Percentiles rank a stretch among this genome's conserved stretches.
These are phyloP conservation scores for Backusella circina DNA, from an alignment of 192 early-diverging fungal genomes.

Conservation along the genomic window DNA sequence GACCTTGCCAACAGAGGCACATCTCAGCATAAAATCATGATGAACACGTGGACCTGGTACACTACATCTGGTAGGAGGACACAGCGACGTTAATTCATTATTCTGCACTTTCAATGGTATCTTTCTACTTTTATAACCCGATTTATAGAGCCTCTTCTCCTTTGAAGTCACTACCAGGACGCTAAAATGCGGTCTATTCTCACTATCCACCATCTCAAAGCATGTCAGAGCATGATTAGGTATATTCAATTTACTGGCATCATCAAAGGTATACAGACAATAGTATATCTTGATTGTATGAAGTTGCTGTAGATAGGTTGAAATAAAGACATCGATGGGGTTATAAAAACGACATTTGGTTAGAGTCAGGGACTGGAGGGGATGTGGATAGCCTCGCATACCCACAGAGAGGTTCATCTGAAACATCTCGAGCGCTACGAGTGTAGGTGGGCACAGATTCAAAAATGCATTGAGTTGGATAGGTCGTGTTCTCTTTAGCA, in stretches of 20 bases:
- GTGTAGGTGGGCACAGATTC: neutral
- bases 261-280: neutral
- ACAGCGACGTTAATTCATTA: neutral
- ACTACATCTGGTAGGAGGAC: neutral
- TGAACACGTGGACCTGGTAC: neutral
- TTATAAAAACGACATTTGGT: neutral
- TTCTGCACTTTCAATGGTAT: neutral
- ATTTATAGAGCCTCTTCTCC: neutral
- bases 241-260: neutral
- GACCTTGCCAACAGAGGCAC: neutral
- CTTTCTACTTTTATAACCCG: neutral
- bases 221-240: neutral
- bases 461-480: neutral
- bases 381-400: neutral
- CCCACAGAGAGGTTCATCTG: neutral
- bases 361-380: neutral
- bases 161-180: neutral
- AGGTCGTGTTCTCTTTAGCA: neutral
- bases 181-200: neutral
- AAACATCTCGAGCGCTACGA: neutral
- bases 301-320: neutral
- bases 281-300: neutral
- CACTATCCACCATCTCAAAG: neutral
- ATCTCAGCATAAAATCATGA: neutral
- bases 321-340: neutral